Percentiles rank a stretch among this genome's conserved stretches.
Conservation (phyloP, 129 eudicot species). For the Glebionis coronaria region DNA sequence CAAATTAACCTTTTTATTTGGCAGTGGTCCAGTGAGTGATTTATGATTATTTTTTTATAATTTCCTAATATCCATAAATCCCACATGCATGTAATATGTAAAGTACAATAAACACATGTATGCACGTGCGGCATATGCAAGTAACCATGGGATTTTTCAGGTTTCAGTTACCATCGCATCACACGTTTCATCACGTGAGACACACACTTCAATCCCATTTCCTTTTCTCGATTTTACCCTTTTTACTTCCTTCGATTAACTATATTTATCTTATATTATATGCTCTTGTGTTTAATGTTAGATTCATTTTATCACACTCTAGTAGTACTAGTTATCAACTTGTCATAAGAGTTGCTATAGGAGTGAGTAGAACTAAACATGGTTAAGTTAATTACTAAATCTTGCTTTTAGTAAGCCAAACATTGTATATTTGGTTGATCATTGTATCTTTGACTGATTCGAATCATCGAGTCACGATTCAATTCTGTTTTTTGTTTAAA, state of each 20-base stretch:
- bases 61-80: conserved; percentile 30
- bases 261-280: not conserved
- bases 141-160: conserved; percentile 36
- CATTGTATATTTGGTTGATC: too few relatives aligned
- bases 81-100: conserved; percentile 37
- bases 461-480: too few relatives aligned
- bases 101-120: conserved; percentile 36
- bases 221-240: conserved; percentile 31
- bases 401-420: too few relatives aligned
- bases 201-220: conserved; percentile 38
- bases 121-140: conserved; percentile 46
- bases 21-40: conserved; percentile 19
- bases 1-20: not conserved
- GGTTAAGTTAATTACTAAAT: too few relatives aligned
- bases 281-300: not conserved
- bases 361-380: too few relatives aligned
- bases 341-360: too few relatives aligned
- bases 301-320: not conserved
- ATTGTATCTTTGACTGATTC: too few relatives aligned
- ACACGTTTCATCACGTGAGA: conserved; percentile 44
- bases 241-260: conserved; percentile 12
- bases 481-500: too few relatives aligned
- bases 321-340: not conserved
- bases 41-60: not conserved
- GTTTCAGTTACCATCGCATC: conserved; percentile 38